A percentile compares a stretch with the other conserved stretches of the same genome.
These are phyloP conservation scores for Yamadazyma olivae DNA, from an alignment of 805 yeast genomes.

Conservation along the genomic window DNA sequence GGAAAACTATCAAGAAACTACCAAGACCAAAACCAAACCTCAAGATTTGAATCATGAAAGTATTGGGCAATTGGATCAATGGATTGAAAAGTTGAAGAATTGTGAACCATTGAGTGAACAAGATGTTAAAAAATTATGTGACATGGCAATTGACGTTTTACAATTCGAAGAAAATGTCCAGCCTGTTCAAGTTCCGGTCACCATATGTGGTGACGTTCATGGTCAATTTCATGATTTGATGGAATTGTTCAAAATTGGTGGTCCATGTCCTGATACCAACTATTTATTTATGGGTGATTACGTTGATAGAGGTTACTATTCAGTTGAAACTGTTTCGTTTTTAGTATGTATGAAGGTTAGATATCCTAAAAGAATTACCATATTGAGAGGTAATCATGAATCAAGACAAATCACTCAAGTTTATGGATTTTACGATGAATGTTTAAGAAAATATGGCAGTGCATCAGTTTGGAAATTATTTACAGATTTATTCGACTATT, in stretches of 20 bases:
- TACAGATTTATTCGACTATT: conserved; percentile 87
- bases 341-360: conserved; percentile 89
- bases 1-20: conserved; percentile 14
- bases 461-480: conserved; percentile 93
- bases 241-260: conserved; percentile 88
- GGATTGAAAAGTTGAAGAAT: conserved; percentile 77
- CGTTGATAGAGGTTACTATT: conserved; percentile 87
- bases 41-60: conserved; percentile 36
- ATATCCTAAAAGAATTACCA: conserved; percentile 87
- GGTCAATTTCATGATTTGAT: conserved; percentile 95
- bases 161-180: conserved; percentile 93
- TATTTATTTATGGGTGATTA: conserved; percentile 59
- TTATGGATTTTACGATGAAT: conserved; percentile 93
- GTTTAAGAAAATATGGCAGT: conserved; percentile 87
- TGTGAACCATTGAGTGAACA: conserved; percentile 82
- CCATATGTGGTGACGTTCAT: conserved; percentile 96
- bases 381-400: conserved; percentile 92
- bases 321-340: conserved; percentile 88
- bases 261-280: conserved; percentile 50
- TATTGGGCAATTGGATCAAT: conserved; percentile 72
- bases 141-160: conserved; percentile 87
- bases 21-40: conserved; percentile 11
- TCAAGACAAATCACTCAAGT: conserved; percentile 95
- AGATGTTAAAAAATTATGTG: conserved; percentile 76
- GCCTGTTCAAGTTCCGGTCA: conserved; percentile 93